A percentile compares a stretch with the other conserved stretches of the same genome.
These are phyloP conservation scores for Coix lacrymajobi DNA, from an alignment of 176 grass and related monocot genomes.

Conservation along the genomic window DNA sequence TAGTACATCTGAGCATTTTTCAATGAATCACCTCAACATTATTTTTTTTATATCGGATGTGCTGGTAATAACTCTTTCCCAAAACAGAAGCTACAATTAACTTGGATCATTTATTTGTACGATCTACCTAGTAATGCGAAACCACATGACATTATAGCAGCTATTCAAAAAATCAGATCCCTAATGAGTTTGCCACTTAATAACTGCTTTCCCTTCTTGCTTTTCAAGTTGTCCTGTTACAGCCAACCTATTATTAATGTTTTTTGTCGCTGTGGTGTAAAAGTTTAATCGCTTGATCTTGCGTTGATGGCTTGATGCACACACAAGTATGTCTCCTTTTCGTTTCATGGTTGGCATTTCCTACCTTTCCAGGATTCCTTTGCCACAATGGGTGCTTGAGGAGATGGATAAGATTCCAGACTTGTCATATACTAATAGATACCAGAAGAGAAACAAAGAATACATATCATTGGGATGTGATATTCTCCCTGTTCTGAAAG, in stretches of 20 bases:
- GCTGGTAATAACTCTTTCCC: neutral
- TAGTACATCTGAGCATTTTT: neutral
- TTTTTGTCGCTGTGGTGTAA: neutral
- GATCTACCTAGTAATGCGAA: neutral
- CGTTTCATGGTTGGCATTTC: neutral
- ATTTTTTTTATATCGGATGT: neutral
- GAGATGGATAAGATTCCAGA: slow-evolving; percentile 70
- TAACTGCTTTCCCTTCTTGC: neutral
- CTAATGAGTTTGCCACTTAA: neutral
- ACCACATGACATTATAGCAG: neutral
- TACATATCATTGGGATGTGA: slow-evolving; percentile 81
- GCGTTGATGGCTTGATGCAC: slow-evolving; percentile 1
- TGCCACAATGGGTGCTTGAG: slow-evolving; percentile 69
- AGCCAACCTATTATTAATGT: neutral
- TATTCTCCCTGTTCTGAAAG: slow-evolving; percentile 56
- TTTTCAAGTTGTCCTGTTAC: neutral
- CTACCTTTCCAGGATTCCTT: slow-evolving; percentile 47
- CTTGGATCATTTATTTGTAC: neutral
- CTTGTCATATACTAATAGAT: slow-evolving; percentile 65
- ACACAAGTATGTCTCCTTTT: slow-evolving; percentile 10
- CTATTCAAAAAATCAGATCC: neutral
- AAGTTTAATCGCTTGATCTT: neutral
- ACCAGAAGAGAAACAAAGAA: slow-evolving; percentile 63
- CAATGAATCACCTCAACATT: neutral
- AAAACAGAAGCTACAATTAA: neutral